Evolutionary conservation across 345 rosid species (phyloP), one percentile per base, ranked within the genome.

Genomic region (Aethionema arabicum): DNA sequence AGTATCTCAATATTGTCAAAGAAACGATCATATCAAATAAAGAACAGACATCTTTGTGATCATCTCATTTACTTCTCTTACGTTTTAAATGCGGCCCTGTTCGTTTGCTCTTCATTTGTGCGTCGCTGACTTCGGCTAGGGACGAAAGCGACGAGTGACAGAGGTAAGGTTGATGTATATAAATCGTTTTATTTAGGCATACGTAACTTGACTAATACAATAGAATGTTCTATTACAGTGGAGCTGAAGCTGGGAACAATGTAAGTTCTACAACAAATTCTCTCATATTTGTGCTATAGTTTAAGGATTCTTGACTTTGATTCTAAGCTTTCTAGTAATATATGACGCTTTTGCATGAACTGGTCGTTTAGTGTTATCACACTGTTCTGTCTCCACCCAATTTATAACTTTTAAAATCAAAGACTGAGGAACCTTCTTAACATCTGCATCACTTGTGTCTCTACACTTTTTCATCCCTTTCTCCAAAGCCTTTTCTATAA

Each of bases 321-420:
- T 93, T 64, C 97, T 85, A 67, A 90, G 77, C 57, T 85, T 93
- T 72, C 97, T 74, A 27, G 87, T 79, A 3, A 93, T 78, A 21
- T 82, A 85, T 13, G 80, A 74, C 3, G 96, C 97, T 70, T 82
- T 90, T 12, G 96, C 86, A 82, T 90, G 95, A 41, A 80, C 82
- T 6, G 74, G 84, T 36, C 88, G 75, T 75, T 71, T 90, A 0
- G 79, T 66, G 56, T 81, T 66, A 39, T 52, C 77, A 63, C 76
- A 69, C 16, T 93, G 95, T 67, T 95, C 96, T 4, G 82, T 88
- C 64, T 90, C 96, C 10, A 86, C 87, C 99, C 96, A 95, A 35
- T 90, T 88, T 38, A 86, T 76, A 46, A 95, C 81, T 77, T 77
- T 86, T 62, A 93, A 65, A 52, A 93, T 66, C 46, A 90, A 68